A percentile compares a stretch with the other conserved stretches of the same genome.
phyloP scores from a whole-genome alignment of 176 grass and related monocot species.

The Metroxylon sagu region DNA sequence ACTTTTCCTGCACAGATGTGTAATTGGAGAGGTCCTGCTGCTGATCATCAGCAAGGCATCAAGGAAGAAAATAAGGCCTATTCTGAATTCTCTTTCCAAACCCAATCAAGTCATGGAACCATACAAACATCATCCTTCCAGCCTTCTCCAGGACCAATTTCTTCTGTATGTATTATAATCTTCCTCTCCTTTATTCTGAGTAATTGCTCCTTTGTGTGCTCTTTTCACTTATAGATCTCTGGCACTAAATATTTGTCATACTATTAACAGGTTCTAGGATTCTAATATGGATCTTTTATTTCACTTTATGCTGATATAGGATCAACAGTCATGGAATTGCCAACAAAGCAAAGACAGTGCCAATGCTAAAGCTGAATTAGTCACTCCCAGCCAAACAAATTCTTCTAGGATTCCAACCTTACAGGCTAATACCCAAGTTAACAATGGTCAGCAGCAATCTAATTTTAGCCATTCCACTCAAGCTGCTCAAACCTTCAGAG shows the following conservation, averaged over 20 bases:
- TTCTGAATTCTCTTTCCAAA: constrained; percentile 25
- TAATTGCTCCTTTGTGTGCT: too few species aligned
- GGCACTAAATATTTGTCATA: too few species aligned
- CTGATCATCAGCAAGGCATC: constrained; percentile 17
- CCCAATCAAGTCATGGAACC: constrained; percentile 3
- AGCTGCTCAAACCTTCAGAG: constrained; percentile 12
- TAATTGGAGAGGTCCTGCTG: constrained; percentile 24
- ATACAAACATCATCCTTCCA: constrained; percentile 14
- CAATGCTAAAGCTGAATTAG: background rate
- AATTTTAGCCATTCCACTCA: constrained; percentile 1
- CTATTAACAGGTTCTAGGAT: too few species aligned
- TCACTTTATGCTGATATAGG: constrained; percentile 6
- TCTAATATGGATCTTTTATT: background rate
- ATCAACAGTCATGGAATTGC: constrained; percentile 23
- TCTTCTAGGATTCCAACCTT: too few species aligned
- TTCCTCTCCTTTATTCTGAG: background rate
- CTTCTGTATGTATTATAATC: constrained; percentile 2
- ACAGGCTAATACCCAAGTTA: background rate
- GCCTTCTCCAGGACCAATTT: constrained; percentile 13
- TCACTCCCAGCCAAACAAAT: too few species aligned
- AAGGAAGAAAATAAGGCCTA: constrained; percentile 16
- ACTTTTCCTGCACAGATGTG: constrained; percentile 15
- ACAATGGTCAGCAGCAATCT: background rate
- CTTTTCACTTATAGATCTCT: too few species aligned
- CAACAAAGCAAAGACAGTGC: constrained; percentile 8